Percentiles rank a stretch among this genome's conserved stretches.
phyloP scores from a whole-genome alignment of 495 filamentous ascomycete genomes.

The Xylaria cubensis region DNA sequence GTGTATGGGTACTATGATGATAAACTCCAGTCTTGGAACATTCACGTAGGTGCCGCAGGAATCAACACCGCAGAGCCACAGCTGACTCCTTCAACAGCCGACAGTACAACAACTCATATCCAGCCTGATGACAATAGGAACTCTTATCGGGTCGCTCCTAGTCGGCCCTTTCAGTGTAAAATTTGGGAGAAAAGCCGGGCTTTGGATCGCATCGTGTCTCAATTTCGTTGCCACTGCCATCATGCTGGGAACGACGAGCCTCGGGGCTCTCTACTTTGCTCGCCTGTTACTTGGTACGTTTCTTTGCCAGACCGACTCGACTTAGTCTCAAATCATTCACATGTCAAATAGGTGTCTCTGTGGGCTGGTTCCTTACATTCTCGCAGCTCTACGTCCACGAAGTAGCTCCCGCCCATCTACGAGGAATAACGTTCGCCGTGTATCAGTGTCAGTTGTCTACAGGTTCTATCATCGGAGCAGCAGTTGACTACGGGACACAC shows the following conservation, averaged over 20 bases:
- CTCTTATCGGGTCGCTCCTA: slow-evolving; percentile 55
- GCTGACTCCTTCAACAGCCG: slow-evolving; percentile 35
- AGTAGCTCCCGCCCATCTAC: slow-evolving; percentile 46
- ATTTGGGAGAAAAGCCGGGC: slow-evolving; percentile 49
- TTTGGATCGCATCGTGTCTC: slow-evolving; percentile 52
- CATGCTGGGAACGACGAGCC: slow-evolving; percentile 56
- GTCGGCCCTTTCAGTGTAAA: slow-evolving; percentile 54
- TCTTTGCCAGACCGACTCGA: background rate
- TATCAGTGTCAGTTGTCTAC: slow-evolving; percentile 47
- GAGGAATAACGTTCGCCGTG: slow-evolving; percentile 53
- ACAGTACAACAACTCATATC: slow-evolving; percentile 59
- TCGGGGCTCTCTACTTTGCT: slow-evolving; percentile 55
- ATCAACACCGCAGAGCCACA: slow-evolving; percentile 11
- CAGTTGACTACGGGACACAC: slow-evolving; percentile 60
- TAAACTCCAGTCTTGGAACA: slow-evolving; percentile 35
- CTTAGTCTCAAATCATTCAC: background rate
- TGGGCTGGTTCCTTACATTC: slow-evolving; percentile 60
- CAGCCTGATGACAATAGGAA: slow-evolving; percentile 60
- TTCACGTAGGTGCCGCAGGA: slow-evolving; percentile 33
- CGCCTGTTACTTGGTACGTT: slow-evolving; percentile 53
- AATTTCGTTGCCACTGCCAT: slow-evolving; percentile 52
- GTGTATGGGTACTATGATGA: slow-evolving; percentile 51
- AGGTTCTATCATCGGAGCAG: slow-evolving; percentile 58
- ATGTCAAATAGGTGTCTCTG: slow-evolving; percentile 46
- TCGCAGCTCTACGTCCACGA: slow-evolving; percentile 61